Evolutionary conservation across 2,329 filamentous ascomycete genomes (phyloP).

Genomic region (Chaetomium strumarium): DNA sequence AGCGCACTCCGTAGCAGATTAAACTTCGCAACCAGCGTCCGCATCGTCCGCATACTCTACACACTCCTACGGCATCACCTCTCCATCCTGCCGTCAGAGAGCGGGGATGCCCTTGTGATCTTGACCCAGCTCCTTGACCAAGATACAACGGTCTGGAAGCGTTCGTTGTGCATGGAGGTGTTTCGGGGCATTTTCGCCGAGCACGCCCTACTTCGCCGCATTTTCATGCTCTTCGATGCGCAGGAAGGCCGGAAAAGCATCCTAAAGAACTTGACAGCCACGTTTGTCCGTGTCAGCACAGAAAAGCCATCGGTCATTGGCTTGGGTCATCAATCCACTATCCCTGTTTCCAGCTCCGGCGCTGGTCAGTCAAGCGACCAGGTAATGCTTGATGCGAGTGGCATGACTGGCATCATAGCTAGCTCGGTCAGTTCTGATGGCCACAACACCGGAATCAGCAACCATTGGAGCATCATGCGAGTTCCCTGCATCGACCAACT

Average conservation of each 20-base stretch:
- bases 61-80: slow-evolving; percentile 76
- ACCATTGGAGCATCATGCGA: slow-evolving; percentile 82
- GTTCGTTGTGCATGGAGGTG: slow-evolving; percentile 84
- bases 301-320: slow-evolving; percentile 89
- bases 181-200: slow-evolving; percentile 83
- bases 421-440: slow-evolving; percentile 62
- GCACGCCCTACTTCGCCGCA: slow-evolving; percentile 66
- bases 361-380: slow-evolving; percentile 64
- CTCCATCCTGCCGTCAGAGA: slow-evolving; percentile 66
- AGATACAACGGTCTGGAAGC: slow-evolving; percentile 78
- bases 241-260: slow-evolving; percentile 67
- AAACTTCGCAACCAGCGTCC: slow-evolving; percentile 74
- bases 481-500: slow-evolving; percentile 89
- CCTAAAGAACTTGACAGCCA: slow-evolving; percentile 74
- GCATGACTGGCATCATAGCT: slow-evolving; percentile 81
- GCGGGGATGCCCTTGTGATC: slow-evolving; percentile 73
- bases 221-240: slow-evolving; percentile 75
- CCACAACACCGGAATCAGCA: slow-evolving; percentile 72
- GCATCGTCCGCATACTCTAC: slow-evolving; percentile 76
- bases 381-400: slow-evolving; percentile 82
- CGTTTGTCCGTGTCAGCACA: slow-evolving; percentile 86
- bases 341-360: slow-evolving; percentile 58
- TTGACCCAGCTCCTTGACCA: slow-evolving; percentile 84
- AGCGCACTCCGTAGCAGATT: slow-evolving; percentile 71
- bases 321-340: slow-evolving; percentile 79